Evolutionary conservation across 805 yeast species (phyloP).

Genomic region (Candida broadrunensis): DNA sequence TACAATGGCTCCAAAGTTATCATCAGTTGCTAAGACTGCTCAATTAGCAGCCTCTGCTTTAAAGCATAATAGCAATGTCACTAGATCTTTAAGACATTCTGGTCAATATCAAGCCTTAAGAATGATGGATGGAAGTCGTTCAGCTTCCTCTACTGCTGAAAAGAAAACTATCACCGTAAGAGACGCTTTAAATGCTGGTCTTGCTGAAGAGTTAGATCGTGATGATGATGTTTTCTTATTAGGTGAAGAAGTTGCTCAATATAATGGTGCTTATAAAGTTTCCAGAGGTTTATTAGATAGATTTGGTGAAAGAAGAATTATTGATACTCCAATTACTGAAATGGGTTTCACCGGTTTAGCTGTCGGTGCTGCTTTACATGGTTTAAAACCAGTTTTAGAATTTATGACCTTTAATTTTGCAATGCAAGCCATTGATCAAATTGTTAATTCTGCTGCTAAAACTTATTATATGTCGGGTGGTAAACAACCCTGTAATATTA

Average conservation of each 20-base stretch:
- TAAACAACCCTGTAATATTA: slow-evolving; percentile 93
- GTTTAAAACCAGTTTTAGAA: slow-evolving; percentile 94
- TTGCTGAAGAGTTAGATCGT: slow-evolving; percentile 96
- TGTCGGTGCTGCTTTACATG: slow-evolving; percentile 95
- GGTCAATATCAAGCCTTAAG: slow-evolving; percentile 35
- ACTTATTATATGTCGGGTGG: slow-evolving; percentile 99
- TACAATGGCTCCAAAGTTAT: slow-evolving; percentile 8
- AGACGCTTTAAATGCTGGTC: slow-evolving; percentile 92
- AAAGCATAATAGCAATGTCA: slow-evolving; percentile 17
- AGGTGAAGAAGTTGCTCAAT: slow-evolving; percentile 99
- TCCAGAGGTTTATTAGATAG: slow-evolving; percentile 93
- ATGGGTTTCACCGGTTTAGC: slow-evolving; percentile 97
- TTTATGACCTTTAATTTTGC: slow-evolving; percentile 99
- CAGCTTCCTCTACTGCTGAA: slow-evolving; percentile 49
- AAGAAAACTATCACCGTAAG: slow-evolving; percentile 79
- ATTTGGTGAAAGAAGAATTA: slow-evolving; percentile 89
- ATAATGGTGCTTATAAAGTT: slow-evolving; percentile 98
- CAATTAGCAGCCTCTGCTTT: slow-evolving; percentile 35
- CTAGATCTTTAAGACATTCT: slow-evolving; percentile 20
- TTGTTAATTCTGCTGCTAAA: slow-evolving; percentile 97
- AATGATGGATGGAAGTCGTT: slow-evolving; percentile 32
- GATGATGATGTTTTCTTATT: slow-evolving; percentile 91
- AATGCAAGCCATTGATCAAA: slow-evolving; percentile 99
- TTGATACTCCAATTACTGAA: slow-evolving; percentile 98
- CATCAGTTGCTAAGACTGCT: slow-evolving; percentile 41